Base-by-base conservation (phyloP, 2,329 filamentous ascomycete genomes). In the Ophiosphaerella korrae region DNA sequence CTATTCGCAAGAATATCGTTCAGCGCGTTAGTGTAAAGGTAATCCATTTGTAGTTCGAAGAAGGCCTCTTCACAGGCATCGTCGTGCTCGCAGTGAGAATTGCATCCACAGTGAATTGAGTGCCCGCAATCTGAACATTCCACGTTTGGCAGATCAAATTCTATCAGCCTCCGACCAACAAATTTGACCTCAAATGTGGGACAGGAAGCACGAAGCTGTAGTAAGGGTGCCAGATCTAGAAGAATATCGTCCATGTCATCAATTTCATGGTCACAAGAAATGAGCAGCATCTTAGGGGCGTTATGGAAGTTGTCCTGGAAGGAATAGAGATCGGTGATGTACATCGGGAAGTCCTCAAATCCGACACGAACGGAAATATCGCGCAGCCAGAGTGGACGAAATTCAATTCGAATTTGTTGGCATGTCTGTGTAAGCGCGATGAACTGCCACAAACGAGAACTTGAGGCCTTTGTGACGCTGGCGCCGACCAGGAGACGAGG, bases 401-500 rank as follows among this genome's bases (percentile, higher is more conserved):
- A 57, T 34, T 57, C 54, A 2, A 16, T 9, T 2, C 54, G 51
- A 13, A 57, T 41, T 11, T 42, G 47, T 26, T 45, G 52, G 39
- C 50, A 54, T 3, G 39, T 41, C 8, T 51, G 48, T 1, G 45
- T 42, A 8, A 57, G 45, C 8, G 32, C 33, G 23, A 53, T 35
- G 29, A 42, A 54, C 3, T 31, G n/a, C 32, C 46, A 33, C 4
- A 23, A 16, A 13, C 23, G n/a, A 5, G n/a, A 29, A 7, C 9
- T 7, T 11, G 26, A 9, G 7, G 5, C 18, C n/a, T 42, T 23
- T 11, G n/a, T 14, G 11, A 29, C 39, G 13, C 29, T 6, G n/a
- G 24, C 21, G 26, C 1, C 21, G 9, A 3, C 13, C 33, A 8
- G 44, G 13, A 42, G 29, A 12, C 23, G 13, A 34, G 16, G 8